phyloP scores from a whole-genome alignment of 1,284 basidiomycete genomes.

The Sphagnurus paluster region DNA sequence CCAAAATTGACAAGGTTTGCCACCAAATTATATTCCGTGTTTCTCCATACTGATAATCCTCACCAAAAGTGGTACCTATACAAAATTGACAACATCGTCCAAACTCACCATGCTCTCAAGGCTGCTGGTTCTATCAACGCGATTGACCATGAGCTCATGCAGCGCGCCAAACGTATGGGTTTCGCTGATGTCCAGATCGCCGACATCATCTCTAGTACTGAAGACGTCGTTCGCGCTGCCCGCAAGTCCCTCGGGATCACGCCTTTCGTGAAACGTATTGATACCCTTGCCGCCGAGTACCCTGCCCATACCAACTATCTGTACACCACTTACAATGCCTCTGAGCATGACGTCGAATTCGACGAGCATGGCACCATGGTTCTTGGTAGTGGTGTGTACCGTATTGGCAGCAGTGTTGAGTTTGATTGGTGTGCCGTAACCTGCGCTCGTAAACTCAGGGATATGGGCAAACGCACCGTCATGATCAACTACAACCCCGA shows the following conservation, averaged over 20 bases:
- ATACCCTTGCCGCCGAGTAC: constrained; percentile 98
- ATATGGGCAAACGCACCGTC: constrained; percentile 93
- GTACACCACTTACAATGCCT: constrained; percentile 99
- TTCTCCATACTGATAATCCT: constrained; percentile 4
- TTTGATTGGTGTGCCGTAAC: constrained; percentile 99
- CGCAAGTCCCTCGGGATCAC: constrained; percentile 89
- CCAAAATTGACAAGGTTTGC: constrained; percentile 92
- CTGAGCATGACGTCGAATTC: constrained; percentile 94
- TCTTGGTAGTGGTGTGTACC: constrained; percentile 97
- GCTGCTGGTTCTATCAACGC: constrained; percentile 67
- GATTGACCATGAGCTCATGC: constrained; percentile 71
- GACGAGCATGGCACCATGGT: constrained; percentile 99
- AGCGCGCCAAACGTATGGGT: constrained; percentile 86
- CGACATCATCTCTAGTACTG: constrained; percentile 67
- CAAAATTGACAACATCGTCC: constrained; percentile 98
- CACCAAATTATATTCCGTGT: background rate
- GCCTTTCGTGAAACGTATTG: constrained; percentile 99
- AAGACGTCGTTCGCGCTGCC: constrained; percentile 79
- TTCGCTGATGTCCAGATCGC: constrained; percentile 96
- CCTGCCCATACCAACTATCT: constrained; percentile 99
- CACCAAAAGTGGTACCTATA: constrained; percentile 88
- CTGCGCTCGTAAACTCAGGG: constrained; percentile 88
- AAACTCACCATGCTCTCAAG: constrained; percentile 76
- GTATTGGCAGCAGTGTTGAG: constrained; percentile 97
- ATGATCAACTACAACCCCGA: constrained; percentile 99